Conservation (phyloP, 345 rosid genomes). For the Aquilaria sinensis region DNA sequence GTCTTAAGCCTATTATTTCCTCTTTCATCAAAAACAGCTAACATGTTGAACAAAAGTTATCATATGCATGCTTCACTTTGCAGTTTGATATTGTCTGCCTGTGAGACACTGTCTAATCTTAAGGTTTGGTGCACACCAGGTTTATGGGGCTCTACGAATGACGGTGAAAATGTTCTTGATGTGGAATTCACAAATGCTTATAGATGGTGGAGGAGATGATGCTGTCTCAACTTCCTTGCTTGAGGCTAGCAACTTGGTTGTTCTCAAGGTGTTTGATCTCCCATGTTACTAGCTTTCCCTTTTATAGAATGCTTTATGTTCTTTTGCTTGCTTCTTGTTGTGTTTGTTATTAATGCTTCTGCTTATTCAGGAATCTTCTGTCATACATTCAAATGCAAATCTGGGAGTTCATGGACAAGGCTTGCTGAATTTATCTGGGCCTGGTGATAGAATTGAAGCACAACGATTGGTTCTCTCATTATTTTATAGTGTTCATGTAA, state of each 20-base stretch:
- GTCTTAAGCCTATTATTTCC: too few relatives aligned
- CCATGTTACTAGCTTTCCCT: slow-evolving; percentile 6
- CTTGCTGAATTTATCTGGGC: slow-evolving; percentile 84
- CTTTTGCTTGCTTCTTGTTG: slow-evolving; percentile 9
- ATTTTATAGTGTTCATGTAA: slow-evolving; percentile 90
- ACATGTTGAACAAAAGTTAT: too few relatives aligned
- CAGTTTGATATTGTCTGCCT: not conserved
- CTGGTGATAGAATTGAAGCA: slow-evolving; percentile 88
- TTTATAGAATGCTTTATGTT: slow-evolving; percentile 2
- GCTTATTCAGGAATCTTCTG: slow-evolving; percentile 70
- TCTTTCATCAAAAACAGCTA: too few relatives aligned
- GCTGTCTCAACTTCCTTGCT: slow-evolving; percentile 83
- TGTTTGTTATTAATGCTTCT: slow-evolving; percentile 9
- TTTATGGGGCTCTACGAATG: slow-evolving; percentile 97
- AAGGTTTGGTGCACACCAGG: slow-evolving; percentile 36
- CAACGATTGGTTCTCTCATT: slow-evolving; percentile 90
- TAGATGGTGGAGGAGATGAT: slow-evolving; percentile 83
- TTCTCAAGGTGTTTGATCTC: slow-evolving; percentile 61
- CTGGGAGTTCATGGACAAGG: slow-evolving; percentile 99
- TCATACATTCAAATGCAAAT: slow-evolving; percentile 91
- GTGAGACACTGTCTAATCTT: slow-evolving; percentile 8
- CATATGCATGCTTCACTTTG: too few relatives aligned
- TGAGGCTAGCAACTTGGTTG: slow-evolving; percentile 86
- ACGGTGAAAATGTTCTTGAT: slow-evolving; percentile 90
- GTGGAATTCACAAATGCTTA: slow-evolving; percentile 91